Base-by-base conservation (phyloP, 73 alveolate genomes). In the Symbiodinium natans region DNA sequence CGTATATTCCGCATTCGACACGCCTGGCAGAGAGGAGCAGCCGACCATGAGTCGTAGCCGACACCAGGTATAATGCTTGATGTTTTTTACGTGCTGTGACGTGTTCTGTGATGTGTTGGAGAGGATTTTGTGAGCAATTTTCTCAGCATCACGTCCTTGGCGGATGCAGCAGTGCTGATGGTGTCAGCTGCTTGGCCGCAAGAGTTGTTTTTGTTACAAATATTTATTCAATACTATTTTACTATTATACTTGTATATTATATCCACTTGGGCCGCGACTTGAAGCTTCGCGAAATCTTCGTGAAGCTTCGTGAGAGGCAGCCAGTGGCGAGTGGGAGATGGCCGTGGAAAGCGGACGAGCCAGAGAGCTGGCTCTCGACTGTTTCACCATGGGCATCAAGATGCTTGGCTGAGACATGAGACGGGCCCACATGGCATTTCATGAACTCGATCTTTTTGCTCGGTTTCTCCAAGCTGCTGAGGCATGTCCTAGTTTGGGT, bases 401-500 rank as follows among this genome's bases (percentile, higher is more conserved):
- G 96, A 39, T 5, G 54, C 96, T 90, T 19, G 87, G 96, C 75
- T 3, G 11, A 19, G 40, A 17, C 59, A 13, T 46, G 6, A 9
- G 59, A 6, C 13, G 59, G 59, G 59, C 13, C 21, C 13, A 13
- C 13, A 46, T 9, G 59, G 59, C 13, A 46, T 46, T 13, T n/a
- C n/a, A n/a, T n/a, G n/a, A n/a, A n/a, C n/a, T n/a, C n/a, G n/a
- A 46, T 9, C 59, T 21, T 25, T 8, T 63, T 29, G 82, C n/a
- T 29, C 9, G 5, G 82, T 63, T 21, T 63, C 82, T n/a, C 5
- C 36, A 25, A 6, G 31, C 34, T 0, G 59, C 43, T 33, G 80
- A 90, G 96, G 96, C 86, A 90, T 84, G 96, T 90, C 86, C 88
- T 90, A 39, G 96, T 90, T 31, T 90, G 96, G 96, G 87, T 90